These are phyloP conservation scores for Corchorus olitorius DNA, from an alignment of 345 rosid genomes.

Conservation along the genomic window DNA sequence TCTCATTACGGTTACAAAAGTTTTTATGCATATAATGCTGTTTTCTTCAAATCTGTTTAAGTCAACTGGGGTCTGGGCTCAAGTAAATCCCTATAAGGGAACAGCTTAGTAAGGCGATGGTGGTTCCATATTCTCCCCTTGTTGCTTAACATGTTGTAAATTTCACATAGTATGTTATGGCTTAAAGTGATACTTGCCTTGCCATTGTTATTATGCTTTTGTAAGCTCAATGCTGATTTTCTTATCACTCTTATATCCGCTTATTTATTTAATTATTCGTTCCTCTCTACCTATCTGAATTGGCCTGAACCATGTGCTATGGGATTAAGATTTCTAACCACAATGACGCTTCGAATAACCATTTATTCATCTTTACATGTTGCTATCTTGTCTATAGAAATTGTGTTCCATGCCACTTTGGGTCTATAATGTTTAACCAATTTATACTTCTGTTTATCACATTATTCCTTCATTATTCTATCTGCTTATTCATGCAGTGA, in stretches of 20 bases:
- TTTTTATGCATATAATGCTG: constrained; percentile 6
- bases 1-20: background rate
- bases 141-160: background rate
- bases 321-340: background rate
- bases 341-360: background rate
- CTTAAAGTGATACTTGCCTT: background rate
- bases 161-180: background rate
- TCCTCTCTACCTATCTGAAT: background rate
- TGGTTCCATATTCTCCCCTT: background rate
- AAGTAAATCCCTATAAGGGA: background rate
- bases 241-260: background rate
- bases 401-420: background rate
- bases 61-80: background rate
- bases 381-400: background rate
- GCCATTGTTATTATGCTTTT: background rate
- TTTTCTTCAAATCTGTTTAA: constrained; percentile 4
- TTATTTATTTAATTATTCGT: constrained; percentile 5
- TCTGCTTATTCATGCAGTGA: constrained; percentile 48
- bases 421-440: background rate
- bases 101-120: background rate
- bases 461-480: background rate
- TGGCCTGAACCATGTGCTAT: background rate
- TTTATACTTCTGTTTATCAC: background rate
- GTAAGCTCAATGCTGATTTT: background rate
- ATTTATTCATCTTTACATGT: background rate